Percentiles rank a stretch among this genome's conserved stretches.
Evolutionary conservation across 345 rosid species (phyloP).

Genomic region (Boechera stricta): DNA sequence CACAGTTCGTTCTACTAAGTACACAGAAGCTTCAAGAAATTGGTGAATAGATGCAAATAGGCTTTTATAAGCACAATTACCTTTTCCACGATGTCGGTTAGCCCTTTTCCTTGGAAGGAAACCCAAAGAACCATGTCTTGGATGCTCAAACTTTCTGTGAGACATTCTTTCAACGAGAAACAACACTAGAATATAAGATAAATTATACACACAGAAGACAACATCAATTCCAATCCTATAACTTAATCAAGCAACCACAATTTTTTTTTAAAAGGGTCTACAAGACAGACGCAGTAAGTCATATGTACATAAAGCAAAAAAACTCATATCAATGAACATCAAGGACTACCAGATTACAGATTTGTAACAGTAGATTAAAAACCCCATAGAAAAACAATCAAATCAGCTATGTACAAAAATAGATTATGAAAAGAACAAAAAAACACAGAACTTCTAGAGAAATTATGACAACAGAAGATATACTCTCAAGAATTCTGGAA

Average conservation of each 20-base stretch:
- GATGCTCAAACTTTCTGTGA: slow-evolving; percentile 96
- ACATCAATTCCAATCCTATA: not conserved
- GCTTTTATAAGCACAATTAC: slow-evolving; percentile 34
- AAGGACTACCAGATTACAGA: not conserved
- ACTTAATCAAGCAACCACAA: not conserved
- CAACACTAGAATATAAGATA: not conserved
- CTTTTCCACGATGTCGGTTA: slow-evolving; percentile 84
- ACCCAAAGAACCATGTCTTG: slow-evolving; percentile 90
- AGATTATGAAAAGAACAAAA: not conserved
- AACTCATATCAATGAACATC: not conserved
- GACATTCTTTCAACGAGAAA: slow-evolving; percentile 55
- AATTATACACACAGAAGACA: not conserved
- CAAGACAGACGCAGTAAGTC: too few species aligned
- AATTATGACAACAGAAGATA: too few species aligned
- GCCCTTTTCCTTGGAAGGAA: slow-evolving; percentile 91
- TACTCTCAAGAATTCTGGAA: not conserved
- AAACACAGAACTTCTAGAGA: too few species aligned
- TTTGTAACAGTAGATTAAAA: too few species aligned
- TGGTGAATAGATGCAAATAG: not conserved
- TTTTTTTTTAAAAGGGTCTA: too few species aligned
- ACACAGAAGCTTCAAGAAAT: not conserved
- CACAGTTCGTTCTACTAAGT: not conserved
- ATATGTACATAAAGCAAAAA: not conserved
- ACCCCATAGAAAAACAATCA: not conserved
- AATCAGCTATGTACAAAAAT: too few species aligned